Evolutionary conservation across 495 filamentous ascomycete species (phyloP).

Genomic region (Penicillium coffeae): DNA sequence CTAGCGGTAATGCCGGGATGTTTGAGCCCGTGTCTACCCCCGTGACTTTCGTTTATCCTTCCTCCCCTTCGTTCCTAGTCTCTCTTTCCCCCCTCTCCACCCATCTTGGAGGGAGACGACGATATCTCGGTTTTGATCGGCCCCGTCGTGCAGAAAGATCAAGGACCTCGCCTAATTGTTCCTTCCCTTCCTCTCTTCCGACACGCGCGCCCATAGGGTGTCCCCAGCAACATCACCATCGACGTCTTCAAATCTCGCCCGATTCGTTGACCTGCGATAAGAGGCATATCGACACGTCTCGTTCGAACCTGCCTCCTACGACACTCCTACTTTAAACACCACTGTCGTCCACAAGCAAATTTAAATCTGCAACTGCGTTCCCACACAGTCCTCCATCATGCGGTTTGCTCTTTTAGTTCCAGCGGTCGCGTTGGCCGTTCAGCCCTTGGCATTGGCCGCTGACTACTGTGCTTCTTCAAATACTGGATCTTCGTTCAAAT

Average conservation of each 20-base stretch:
- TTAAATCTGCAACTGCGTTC: slow-evolving; percentile 6
- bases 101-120: background rate
- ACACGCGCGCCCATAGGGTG: too few species aligned
- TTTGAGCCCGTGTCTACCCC: slow-evolving; percentile 1
- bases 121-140: background rate
- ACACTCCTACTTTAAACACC: too few species aligned
- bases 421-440: slow-evolving; percentile 12
- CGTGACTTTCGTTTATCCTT: slow-evolving; percentile 16
- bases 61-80: slow-evolving; percentile 5
- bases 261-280: too few species aligned
- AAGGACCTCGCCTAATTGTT: too few species aligned
- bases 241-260: background rate
- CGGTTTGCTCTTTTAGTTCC: slow-evolving; percentile 10
- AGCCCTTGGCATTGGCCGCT: slow-evolving; percentile 18
- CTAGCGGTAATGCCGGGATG: slow-evolving; percentile 17
- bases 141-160: too few species aligned
- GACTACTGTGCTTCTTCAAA: slow-evolving; percentile 45
- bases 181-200: background rate
- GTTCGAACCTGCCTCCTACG: too few species aligned
- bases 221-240: too few species aligned
- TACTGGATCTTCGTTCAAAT: slow-evolving; percentile 34
- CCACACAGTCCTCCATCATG: slow-evolving; percentile 12
- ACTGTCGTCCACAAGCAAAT: too few species aligned
- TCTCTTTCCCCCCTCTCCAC: slow-evolving; percentile 1
- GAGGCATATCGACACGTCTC: too few species aligned